Base-by-base conservation (phyloP, 1,284 basidiomycete genomes). In the Ustilago cynodontis region DNA sequence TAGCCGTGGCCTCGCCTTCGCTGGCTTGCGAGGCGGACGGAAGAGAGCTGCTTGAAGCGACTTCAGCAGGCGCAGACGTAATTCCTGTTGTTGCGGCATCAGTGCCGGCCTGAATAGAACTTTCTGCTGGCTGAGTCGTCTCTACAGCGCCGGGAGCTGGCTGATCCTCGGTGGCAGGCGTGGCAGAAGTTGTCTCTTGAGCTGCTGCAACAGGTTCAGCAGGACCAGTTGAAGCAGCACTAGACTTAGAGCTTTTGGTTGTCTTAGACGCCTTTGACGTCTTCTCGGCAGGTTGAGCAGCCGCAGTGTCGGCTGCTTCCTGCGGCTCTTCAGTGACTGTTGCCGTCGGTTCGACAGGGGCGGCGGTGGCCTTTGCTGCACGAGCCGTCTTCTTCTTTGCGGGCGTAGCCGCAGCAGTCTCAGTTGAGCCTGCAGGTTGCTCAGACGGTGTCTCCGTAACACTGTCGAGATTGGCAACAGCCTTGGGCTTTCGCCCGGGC, bases 221-320 rank as follows among this genome's bases (percentile, higher is more conserved):
- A 22, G 33, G 2, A 8, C 28, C 61, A 37, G 56, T 22, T 26
- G 59, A 16, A 49, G 22, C 49, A 37, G 56, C 31, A 13, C 9
- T 29, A 18, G 47, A 51, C 16, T 49, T 33, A 1, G 29, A 33
- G 11, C 39, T 52, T 41, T 57, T 54, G 4, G 39, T 39, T 1
- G 50, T 51, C 45, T 65, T 56, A 16, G 57, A 35, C 29, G 52
- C 59, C 37, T 52, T 35, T 10, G 56, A 8, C 13, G 45, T 49
- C 18, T 49, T 56, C 39, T 61, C 51, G 20, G 53, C 58, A 14
- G 58, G 24, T 22, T 49, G 9, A 26, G 49, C 49, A 4, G 14
- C 35, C 16, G 16, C n/a, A 22, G 43, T 22, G 13, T 31, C 52
- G 10, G 18, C 7, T 11, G 52, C 37, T 29, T 22, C 24, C 24